Evolutionary conservation across 2,329 filamentous ascomycete species (phyloP), one percentile per base, ranked within the genome.

Genomic region (Colletotrichum sp.): DNA sequence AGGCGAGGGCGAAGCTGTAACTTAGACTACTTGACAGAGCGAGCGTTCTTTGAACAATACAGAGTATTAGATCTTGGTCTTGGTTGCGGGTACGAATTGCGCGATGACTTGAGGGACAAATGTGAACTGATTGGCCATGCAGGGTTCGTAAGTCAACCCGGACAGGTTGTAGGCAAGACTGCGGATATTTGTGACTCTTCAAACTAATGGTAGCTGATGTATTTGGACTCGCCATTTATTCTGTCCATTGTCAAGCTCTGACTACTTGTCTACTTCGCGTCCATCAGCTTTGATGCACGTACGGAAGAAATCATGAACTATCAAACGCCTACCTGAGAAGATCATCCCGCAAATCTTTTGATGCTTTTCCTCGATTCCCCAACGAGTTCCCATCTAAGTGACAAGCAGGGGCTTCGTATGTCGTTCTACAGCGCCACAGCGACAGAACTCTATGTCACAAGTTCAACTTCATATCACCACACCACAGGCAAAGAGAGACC

Each of bases 1-100:
- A 90, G 78, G 81, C 80, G n/a, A 87, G 85, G 78, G 83, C 87
- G 18, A 92, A 90, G 83, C 79, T 92, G 72, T 92, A 68, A 39
- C n/a, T 30, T 21, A 21, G 24, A 28, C 26, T 28, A 3, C 13
- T 28, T 24, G 0, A 10, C 21, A 28, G n/a, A 28, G 15, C 21
- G 24, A 61, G 59, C 28, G 28, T 61, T 61, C 7, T 30, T 61
- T 39, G 61, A 15, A 64, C 0, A 18, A 32, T 21, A 21, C n/a
- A 52, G 12, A 52, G 43, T 7, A 52, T 24, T 0, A 13, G 10
- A 52, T 21, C 43, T 3, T 24, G 43, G 43, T 21, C 6, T 52
- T 24, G 43, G 43, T 24, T 52, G 43, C 12, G 26, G n/a, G 18
- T 0, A n/a, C n/a, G 32, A 10, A 0, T 61, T 61, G 21, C 7